Percentiles rank a stretch among this genome's conserved stretches.
Evolutionary conservation across 805 yeast genomes (phyloP).

Genomic region (Wickerhamomyces queroliae): DNA sequence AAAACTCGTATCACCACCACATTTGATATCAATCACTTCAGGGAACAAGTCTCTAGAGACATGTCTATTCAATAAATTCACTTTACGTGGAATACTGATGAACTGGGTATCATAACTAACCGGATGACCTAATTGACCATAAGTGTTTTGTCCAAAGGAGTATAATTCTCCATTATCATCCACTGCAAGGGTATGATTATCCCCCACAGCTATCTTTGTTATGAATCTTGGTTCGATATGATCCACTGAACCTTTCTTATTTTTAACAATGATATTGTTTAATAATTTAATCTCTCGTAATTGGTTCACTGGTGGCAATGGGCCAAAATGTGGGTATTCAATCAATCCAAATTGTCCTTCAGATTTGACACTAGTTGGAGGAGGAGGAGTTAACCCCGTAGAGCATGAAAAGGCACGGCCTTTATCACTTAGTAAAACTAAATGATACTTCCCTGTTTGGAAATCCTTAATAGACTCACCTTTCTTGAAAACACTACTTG

Average conservation of each 20-base stretch:
- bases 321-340: constrained; percentile 55
- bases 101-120: constrained; percentile 61
- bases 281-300: constrained; percentile 53
- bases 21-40: constrained; percentile 48
- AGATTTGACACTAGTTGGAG: constrained; percentile 35
- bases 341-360: constrained; percentile 88
- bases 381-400: constrained; percentile 37
- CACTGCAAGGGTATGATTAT: constrained; percentile 63
- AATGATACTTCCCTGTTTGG: constrained; percentile 60
- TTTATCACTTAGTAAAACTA: constrained; percentile 51
- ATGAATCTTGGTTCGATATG: constrained; percentile 37
- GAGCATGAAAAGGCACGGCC: constrained; percentile 62
- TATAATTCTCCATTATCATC: constrained; percentile 65
- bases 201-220: constrained; percentile 64
- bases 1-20: constrained; percentile 64
- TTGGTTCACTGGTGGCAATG: constrained; percentile 41
- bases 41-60: constrained; percentile 38
- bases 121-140: constrained; percentile 79
- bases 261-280: constrained; percentile 35
- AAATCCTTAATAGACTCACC: constrained; percentile 48
- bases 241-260: constrained; percentile 13
- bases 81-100: constrained; percentile 61
- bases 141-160: constrained; percentile 80
- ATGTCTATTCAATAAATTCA: constrained; percentile 36
- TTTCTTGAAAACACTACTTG: constrained; percentile 14